A percentile compares a stretch with the other conserved stretches of the same genome.
phyloP scores from a whole-genome alignment of 495 filamentous ascomycete species.

The Choiromyces venosus region DNA sequence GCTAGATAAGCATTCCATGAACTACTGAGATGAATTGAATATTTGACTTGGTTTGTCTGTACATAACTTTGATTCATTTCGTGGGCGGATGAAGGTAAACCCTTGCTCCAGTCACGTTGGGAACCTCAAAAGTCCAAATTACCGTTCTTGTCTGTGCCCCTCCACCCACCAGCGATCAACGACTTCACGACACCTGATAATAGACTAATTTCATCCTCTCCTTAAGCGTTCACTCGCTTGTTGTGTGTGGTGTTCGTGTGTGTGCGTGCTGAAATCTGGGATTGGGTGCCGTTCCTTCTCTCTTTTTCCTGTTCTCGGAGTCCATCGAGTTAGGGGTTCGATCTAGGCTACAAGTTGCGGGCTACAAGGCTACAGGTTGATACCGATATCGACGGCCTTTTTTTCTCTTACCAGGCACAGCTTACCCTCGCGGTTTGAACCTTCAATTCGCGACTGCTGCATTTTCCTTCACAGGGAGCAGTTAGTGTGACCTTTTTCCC shows the following conservation, averaged over 20 bases:
- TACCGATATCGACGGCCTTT: not conserved
- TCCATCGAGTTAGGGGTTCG: not conserved
- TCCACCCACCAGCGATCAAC: not conserved
- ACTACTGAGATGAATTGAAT: not conserved
- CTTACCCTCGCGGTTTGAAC: not conserved
- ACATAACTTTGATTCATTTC: not conserved
- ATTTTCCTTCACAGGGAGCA: not conserved
- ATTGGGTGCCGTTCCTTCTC: constrained; percentile 1
- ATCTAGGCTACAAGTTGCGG: not conserved
- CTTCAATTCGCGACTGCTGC: not conserved
- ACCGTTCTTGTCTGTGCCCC: not conserved
- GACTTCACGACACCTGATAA: not conserved
- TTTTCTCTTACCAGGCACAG: not conserved
- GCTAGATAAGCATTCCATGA: not conserved
- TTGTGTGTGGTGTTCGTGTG: not conserved
- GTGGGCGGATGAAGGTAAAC: not conserved
- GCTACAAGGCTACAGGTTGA: not conserved
- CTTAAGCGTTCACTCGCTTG: not conserved
- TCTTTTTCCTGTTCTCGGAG: not conserved
- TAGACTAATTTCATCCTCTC: not conserved
- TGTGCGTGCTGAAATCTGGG: not conserved
- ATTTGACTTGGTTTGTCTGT: not conserved
- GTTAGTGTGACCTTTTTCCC: not conserved
- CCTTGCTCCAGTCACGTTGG: not conserved
- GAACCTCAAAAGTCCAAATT: not conserved